Base-by-base conservation (phyloP, 306 rosid genomes). In the Spatholobus suberectus region DNA sequence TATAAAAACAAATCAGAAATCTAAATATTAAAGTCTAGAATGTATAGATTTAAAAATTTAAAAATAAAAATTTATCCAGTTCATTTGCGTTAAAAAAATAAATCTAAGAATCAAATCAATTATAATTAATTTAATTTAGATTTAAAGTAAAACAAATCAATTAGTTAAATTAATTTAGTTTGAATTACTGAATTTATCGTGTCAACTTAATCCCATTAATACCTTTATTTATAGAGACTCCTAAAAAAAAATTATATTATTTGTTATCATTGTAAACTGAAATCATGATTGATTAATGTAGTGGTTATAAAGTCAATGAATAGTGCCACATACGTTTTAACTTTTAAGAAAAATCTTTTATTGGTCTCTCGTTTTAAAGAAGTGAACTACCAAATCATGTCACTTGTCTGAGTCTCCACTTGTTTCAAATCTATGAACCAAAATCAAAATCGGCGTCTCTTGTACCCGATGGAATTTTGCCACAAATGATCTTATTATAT, bases 361-460 rank as follows among this genome's bases (percentile, higher is more conserved):
- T 5, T 17, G 58, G 58, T 51, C 23, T n/a, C 67, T 35, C 21
- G 35, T 52, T 38, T n/a, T 34, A 74, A 74, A 62, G 78, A 20
- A 54, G 52, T 35, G 8, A 8, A 20, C 62, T 20, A 73, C 32
- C 12, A 32, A 13, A 73, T 18, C 32, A 29, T 11, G 43, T 21
- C 46, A 51, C 46, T 51, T 58, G 26, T 21, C 62, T 18, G 12
- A 54, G 27, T 54, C 26, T 54, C 21, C 57, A 49, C 21, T 4
- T 49, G 57, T 51, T 51, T 51, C 57, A n/a, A 51, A 51, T 51
- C 23, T 9, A 51, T 20, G 3, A 54, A 54, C 13, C 5, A 58
- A 40, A 40, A 77, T 77, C 80, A 55, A 77, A 41, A 32, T 77
- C 34, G 65, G 46, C 74, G 51, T 63, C 65, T 77, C 23, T 58